Base-by-base conservation (phyloP, 106 monocot species). In the Ottelia alismoides region DNA sequence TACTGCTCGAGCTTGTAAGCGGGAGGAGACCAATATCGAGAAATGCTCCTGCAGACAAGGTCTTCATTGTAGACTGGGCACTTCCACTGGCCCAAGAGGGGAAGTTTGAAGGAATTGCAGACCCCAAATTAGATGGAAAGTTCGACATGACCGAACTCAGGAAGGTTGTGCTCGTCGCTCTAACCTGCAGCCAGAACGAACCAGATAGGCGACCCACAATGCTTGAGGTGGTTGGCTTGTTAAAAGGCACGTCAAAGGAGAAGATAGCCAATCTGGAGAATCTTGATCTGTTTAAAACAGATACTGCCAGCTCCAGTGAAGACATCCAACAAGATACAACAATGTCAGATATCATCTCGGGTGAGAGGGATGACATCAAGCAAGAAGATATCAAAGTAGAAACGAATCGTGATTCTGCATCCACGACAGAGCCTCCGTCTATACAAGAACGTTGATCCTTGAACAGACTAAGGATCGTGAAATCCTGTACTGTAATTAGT, bases 1-100 rank as follows among this genome's bases (percentile, higher is more conserved):
- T 83, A 7, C 77, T 78, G 2, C 67, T 83, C 1, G 83, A 78
- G 51, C 74, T 83, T 19, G 74, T 61, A 9, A 78, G 74, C 45
- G 83, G 83, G 31, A 78, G 54, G 64, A 83, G 58, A 26, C 67
- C 78, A 3, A 30, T 77, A 20, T 74, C 74, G 56, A 83, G 72
- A 52, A 19, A 74, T 22, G 64, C 53, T 25, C 17, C 54, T 7
- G 35, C 47, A 1, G 14, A 28, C 28, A 77, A 73, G 52, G 52
- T 40, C 9, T 51, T 63, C 0, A 71, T 82, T 4, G 35, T 51
- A 32, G 82, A 82, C 2, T 83, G 83, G 83, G 78, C 71, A 19
- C 71, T 83, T 27, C 83, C 77, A n/a, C 12, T 78, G 21, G 78
- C 51, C 9, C 48, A 25, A 35, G 74, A 68, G 52, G 68, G 45